phyloP scores from a whole-genome alignment of 345 rosid genomes.

The Noccaea caerulescens region DNA sequence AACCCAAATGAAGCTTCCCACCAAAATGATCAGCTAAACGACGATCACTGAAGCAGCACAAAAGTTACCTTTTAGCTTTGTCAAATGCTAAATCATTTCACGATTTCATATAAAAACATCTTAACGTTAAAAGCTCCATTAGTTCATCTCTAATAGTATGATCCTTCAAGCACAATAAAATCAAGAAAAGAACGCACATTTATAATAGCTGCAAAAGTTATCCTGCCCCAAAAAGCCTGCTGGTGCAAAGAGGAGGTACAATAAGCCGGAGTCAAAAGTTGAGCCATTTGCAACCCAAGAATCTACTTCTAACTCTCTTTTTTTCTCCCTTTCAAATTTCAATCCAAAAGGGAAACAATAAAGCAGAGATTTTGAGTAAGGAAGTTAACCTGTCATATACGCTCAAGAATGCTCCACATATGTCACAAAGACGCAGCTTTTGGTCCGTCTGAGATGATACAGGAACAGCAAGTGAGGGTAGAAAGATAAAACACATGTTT shows the following conservation, averaged over 20 bases:
- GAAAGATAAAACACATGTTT: neutral
- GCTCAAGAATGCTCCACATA: conserved; percentile 99
- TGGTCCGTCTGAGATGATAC: conserved; percentile 87
- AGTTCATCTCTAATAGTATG: conserved; percentile 44
- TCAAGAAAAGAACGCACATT: conserved; percentile 95
- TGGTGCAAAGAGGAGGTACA: conserved; percentile 95
- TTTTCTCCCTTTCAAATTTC: neutral
- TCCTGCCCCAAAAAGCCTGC: conserved; percentile 99
- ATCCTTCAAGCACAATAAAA: conserved; percentile 49
- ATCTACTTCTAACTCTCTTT: conserved; percentile 58
- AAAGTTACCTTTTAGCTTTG: conserved; percentile 40
- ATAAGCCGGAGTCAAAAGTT: conserved; percentile 80
- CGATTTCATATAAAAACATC: neutral
- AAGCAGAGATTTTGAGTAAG: conserved; percentile 33
- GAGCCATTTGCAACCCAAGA: conserved; percentile 83
- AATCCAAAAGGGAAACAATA: conserved; percentile 18
- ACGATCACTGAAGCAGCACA: conserved; percentile 78
- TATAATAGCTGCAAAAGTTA: conserved; percentile 97
- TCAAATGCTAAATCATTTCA: conserved; percentile 31
- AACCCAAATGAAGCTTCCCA: conserved; percentile 98
- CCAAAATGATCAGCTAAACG: conserved; percentile 99
- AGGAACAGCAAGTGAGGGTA: conserved; percentile 23
- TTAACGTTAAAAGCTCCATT: conserved; percentile 24
- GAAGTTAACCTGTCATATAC: conserved; percentile 89
- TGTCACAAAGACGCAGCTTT: conserved; percentile 99